Conservation (phyloP, 345 rosid species). For the Euphorbia pulcherrima region DNA sequence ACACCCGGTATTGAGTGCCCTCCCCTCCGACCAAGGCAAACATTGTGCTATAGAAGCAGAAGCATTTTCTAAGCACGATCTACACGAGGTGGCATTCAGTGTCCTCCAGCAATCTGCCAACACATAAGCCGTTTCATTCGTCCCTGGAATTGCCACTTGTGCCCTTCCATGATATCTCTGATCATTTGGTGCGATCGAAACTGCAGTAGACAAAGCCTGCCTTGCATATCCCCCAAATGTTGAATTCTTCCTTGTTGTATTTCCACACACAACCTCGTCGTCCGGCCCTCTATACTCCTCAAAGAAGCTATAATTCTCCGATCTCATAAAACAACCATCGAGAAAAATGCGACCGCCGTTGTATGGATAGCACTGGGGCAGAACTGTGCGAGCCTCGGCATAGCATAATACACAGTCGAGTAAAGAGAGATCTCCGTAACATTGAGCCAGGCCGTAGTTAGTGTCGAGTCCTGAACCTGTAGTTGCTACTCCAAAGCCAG, state of each 20-base stretch:
- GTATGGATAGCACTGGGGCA: conserved; percentile 82
- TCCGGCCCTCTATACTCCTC: conserved; percentile 54
- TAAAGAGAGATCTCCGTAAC: conserved; percentile 76
- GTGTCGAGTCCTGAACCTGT: conserved; percentile 68
- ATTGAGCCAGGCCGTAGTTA: conserved; percentile 79
- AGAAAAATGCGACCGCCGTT: conserved; percentile 76
- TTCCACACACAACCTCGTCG: conserved; percentile 64
- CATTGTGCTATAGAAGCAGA: conserved; percentile 54
- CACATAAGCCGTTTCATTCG: conserved; percentile 54
- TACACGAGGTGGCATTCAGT: conserved; percentile 56
- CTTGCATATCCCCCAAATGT: conserved; percentile 45
- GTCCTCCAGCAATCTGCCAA: conserved; percentile 83
- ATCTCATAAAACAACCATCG: conserved; percentile 95
- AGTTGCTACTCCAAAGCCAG: conserved; percentile 57
- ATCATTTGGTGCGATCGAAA: conserved; percentile 40
- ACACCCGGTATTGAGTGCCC: conserved; percentile 82
- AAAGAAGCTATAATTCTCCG: conserved; percentile 77
- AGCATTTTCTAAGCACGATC: conserved; percentile 65
- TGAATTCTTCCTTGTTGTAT: conserved; percentile 37
- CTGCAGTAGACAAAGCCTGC: conserved; percentile 42
- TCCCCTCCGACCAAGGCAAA: conserved; percentile 84
- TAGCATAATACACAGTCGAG: conserved; percentile 86
- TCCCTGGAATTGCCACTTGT: conserved; percentile 31
- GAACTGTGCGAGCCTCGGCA: conserved; percentile 79
- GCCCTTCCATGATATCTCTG: conserved; percentile 45